Evolutionary conservation across 495 filamentous ascomycete species (phyloP).

Genomic region (Penicillium lagena): DNA sequence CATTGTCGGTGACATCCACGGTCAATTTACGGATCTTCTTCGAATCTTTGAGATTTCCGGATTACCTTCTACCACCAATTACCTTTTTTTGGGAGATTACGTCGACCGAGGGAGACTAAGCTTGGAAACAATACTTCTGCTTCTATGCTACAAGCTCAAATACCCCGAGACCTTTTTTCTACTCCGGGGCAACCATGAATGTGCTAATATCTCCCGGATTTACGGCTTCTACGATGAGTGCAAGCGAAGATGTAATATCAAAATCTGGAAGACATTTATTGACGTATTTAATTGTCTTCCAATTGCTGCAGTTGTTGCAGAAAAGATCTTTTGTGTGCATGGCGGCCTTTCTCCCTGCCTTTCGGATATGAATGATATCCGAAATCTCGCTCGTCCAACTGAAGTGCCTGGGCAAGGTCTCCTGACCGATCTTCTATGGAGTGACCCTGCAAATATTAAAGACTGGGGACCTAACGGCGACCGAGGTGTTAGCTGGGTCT

Average conservation of each 20-base stretch:
- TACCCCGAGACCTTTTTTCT: conserved; percentile 99
- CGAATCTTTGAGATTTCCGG: conserved; percentile 99
- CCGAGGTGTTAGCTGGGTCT: conserved; percentile 95
- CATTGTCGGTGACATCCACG: conserved; percentile 96
- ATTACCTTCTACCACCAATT: conserved; percentile 90
- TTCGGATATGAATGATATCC: conserved; percentile 96
- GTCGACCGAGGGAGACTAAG: conserved; percentile 97
- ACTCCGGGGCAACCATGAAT: conserved; percentile 94
- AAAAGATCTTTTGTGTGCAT: conserved; percentile 98
- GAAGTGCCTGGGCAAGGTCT: conserved; percentile 97
- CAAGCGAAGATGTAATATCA: conserved; percentile 94
- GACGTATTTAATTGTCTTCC: conserved; percentile 98
- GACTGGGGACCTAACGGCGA: conserved; percentile 99
- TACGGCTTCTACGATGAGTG: conserved; percentile 99
- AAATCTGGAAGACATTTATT: conserved; percentile 98
- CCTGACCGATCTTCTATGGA: conserved; percentile 95
- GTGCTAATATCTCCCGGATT: conserved; percentile 94
- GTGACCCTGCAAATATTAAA: conserved; percentile 90
- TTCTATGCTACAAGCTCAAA: conserved; percentile 97
- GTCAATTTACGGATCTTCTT: conserved; percentile 95
- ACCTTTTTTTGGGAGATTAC: conserved; percentile 93
- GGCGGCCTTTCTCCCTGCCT: conserved; percentile 89
- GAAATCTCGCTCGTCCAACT: conserved; percentile 88
- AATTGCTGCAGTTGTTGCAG: conserved; percentile 91
- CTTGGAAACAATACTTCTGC: conserved; percentile 88